Conservation (phyloP, 208 protist genomes). For the Leishmania guyanensis region DNA sequence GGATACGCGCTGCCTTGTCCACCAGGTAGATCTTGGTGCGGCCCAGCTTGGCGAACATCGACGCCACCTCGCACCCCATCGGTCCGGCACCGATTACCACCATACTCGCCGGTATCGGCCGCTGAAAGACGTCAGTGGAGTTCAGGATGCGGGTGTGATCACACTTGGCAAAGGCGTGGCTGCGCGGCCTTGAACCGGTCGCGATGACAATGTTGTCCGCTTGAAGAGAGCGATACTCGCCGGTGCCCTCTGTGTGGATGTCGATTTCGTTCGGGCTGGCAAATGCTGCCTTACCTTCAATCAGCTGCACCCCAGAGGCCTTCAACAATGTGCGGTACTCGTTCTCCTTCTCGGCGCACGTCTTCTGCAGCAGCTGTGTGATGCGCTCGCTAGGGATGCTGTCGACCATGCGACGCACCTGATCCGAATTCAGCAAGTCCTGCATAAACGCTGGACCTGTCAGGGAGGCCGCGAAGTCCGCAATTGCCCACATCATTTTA, state of each 20-base stretch:
- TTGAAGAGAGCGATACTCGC: conserved; percentile 56
- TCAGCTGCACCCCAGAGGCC: conserved; percentile 49
- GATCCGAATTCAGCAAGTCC: conserved; percentile 40
- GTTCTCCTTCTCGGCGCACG: conserved; percentile 43
- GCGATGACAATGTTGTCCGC: conserved; percentile 81
- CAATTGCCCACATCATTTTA: conserved; percentile 74
- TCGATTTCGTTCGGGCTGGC: conserved; percentile 53
- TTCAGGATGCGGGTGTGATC: conserved; percentile 51
- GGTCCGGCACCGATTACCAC: conserved; percentile 70
- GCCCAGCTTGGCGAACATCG: conserved; percentile 69
- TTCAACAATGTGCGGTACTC: conserved; percentile 36
- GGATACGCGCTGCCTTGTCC: conserved; percentile 56
- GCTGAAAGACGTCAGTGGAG: conserved; percentile 55
- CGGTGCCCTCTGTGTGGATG: conserved; percentile 43
- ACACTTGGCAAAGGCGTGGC: conserved; percentile 39
- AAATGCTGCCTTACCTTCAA: conserved; percentile 67
- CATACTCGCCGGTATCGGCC: conserved; percentile 61
- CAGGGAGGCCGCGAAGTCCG: conserved; percentile 45
- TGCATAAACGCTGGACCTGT: conserved; percentile 24
- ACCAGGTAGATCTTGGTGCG: conserved; percentile 59
- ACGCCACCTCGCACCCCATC: conserved; percentile 78
- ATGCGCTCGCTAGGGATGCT: conserved; percentile 41
- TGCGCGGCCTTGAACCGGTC: conserved; percentile 54
- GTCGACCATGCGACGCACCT: conserved; percentile 16
- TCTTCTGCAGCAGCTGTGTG: conserved; percentile 35